Evolutionary conservation across 1,284 basidiomycete species (phyloP).

Genomic region (Veloporphyrellus conicus): DNA sequence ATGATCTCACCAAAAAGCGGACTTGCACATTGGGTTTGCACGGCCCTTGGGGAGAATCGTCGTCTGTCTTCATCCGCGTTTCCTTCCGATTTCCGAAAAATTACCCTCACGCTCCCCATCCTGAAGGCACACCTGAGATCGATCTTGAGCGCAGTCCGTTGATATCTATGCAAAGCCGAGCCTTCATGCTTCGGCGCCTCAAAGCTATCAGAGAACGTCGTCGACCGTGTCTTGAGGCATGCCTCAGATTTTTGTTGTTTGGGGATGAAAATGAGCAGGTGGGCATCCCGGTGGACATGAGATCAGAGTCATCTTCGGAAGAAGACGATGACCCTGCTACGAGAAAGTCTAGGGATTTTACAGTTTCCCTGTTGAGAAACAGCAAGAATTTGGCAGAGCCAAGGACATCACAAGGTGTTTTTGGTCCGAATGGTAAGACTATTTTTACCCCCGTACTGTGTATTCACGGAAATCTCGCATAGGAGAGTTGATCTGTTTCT

Average conservation of each 20-base stretch:
- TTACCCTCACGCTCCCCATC: constrained; percentile 65
- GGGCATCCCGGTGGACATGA: constrained; percentile 39
- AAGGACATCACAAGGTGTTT: constrained; percentile 75
- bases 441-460: background rate
- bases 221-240: constrained; percentile 77
- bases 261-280: constrained; percentile 51
- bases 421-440: constrained; percentile 75
- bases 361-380: constrained; percentile 50
- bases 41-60: constrained; percentile 85
- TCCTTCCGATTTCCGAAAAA: constrained; percentile 84
- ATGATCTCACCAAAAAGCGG: constrained; percentile 75
- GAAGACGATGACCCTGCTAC: constrained; percentile 37
- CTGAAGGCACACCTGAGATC: constrained; percentile 67
- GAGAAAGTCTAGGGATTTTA: constrained; percentile 46
- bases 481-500: constrained; percentile 86
- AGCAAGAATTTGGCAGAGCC: constrained; percentile 78
- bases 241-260: constrained; percentile 75
- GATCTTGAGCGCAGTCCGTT: constrained; percentile 82
- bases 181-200: constrained; percentile 72
- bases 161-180: constrained; percentile 71
- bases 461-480: constrained; percentile 1
- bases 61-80: constrained; percentile 75
- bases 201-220: constrained; percentile 65
- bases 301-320: constrained; percentile 54
- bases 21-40: constrained; percentile 84